Percentiles rank a stretch among this genome's conserved stretches.
These are phyloP conservation scores for Dactylella cylindrospora DNA, from an alignment of 2,329 filamentous ascomycete species.

Conservation along the genomic window DNA sequence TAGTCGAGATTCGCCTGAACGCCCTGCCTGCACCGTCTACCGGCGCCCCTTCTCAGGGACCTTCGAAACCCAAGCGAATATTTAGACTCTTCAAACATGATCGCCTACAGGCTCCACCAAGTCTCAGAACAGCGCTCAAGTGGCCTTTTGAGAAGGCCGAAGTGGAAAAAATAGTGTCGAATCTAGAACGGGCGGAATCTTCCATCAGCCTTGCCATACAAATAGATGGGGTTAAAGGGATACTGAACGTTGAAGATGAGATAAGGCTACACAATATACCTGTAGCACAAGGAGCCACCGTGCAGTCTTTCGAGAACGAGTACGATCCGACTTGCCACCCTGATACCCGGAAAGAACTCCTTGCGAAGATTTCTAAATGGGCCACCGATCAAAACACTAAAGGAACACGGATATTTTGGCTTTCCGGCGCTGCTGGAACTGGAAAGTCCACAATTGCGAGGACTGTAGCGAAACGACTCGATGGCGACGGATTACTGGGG, in stretches of 20 bases:
- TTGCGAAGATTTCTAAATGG: slow-evolving; percentile 41
- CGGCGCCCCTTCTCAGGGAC: too few relatives aligned
- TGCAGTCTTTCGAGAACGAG: slow-evolving; percentile 45
- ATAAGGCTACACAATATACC: slow-evolving; percentile 8
- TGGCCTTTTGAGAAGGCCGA: slow-evolving; percentile 14
- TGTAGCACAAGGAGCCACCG: slow-evolving; percentile 42
- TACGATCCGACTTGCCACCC: slow-evolving; percentile 46
- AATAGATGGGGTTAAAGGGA: not conserved
- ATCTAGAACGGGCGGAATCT: not conserved
- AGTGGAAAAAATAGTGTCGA: not conserved
- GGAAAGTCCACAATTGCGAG: slow-evolving; percentile 25
- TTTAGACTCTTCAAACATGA: not conserved
- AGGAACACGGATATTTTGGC: slow-evolving; percentile 49
- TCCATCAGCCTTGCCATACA: not conserved
- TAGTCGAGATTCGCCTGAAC: not conserved
- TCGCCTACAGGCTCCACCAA: too few relatives aligned
- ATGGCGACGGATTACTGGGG: slow-evolving; percentile 1
- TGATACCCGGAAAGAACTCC: slow-evolving; percentile 47
- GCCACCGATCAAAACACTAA: not conserved
- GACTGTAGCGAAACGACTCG: not conserved
- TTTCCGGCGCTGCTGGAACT: slow-evolving; percentile 52
- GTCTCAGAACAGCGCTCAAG: too few relatives aligned
- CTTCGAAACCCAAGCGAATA: not conserved
- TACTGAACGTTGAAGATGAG: slow-evolving; percentile 1
- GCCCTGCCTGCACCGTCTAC: too few relatives aligned